phyloP scores from a whole-genome alignment of 75 land plant genomes.

The Pinus tabuliformis region DNA sequence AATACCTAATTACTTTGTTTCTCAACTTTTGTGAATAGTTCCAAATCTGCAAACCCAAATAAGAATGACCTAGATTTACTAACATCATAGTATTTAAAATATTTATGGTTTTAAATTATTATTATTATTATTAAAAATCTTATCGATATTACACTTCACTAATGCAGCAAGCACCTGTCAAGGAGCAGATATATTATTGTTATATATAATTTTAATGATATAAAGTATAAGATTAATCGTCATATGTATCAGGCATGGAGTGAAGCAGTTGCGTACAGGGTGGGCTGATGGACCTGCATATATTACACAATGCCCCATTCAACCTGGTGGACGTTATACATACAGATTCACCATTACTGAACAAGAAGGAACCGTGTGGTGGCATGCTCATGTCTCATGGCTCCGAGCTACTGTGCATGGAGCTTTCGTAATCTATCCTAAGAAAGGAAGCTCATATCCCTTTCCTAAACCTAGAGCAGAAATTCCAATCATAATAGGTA shows the following conservation, averaged over 20 bases:
- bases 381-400: conserved; percentile 20
- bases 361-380: conserved; percentile 20
- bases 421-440: conserved; percentile 12
- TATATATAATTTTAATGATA: too few relatives aligned
- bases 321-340: neutral
- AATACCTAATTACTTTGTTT: too few relatives aligned
- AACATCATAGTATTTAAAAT: too few relatives aligned
- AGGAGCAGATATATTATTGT: too few relatives aligned
- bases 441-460: conserved; percentile 6
- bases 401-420: conserved; percentile 22
- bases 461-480: conserved; percentile 13
- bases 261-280: conserved; percentile 10
- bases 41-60: too few relatives aligned
- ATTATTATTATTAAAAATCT: too few relatives aligned
- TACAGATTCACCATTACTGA: conserved; percentile 14
- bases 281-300: conserved; percentile 17
- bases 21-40: too few relatives aligned
- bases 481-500: conserved; percentile 16
- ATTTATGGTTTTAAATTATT: too few relatives aligned
- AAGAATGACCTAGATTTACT: too few relatives aligned
- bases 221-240: too few relatives aligned
- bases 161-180: too few relatives aligned
- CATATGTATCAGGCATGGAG: conserved; percentile 12
- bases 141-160: too few relatives aligned
- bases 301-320: conserved; percentile 22